phyloP scores from a whole-genome alignment of 495 filamentous ascomycete species.

The Talaromyces adpressus region DNA sequence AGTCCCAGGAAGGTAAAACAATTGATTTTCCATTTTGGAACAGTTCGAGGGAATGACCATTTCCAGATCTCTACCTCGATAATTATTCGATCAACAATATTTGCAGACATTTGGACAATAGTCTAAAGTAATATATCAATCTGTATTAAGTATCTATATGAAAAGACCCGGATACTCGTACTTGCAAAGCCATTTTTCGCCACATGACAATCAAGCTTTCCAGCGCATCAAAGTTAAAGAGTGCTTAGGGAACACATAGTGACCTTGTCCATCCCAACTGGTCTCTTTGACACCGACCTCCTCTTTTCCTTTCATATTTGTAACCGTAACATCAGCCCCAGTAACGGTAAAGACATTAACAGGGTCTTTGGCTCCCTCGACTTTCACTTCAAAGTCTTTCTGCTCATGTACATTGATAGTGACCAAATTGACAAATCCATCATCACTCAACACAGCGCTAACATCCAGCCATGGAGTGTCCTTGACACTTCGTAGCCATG shows the following conservation, averaged over 20 bases:
- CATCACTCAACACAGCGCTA: constrained; percentile 54
- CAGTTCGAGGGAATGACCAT: background rate
- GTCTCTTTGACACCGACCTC: constrained; percentile 54
- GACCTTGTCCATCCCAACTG: constrained; percentile 51
- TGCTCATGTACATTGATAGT: constrained; percentile 63
- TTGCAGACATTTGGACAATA: background rate
- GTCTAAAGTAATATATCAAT: background rate
- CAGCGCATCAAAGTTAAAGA: constrained; percentile 61
- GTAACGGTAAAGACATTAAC: constrained; percentile 54
- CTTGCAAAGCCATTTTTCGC: background rate
- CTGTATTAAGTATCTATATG: background rate
- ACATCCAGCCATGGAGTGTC: constrained; percentile 68
- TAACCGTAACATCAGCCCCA: constrained; percentile 43
- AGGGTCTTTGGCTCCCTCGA: constrained; percentile 45
- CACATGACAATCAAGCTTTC: constrained; percentile 30
- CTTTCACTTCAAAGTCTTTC: constrained; percentile 45
- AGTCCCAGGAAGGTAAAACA: background rate
- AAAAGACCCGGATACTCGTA: background rate
- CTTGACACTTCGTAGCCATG: constrained; percentile 55
- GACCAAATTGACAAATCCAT: constrained; percentile 55
- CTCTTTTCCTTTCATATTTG: constrained; percentile 54
- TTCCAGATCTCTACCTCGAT: background rate
- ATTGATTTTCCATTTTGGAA: background rate
- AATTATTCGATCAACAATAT: background rate
- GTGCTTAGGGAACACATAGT: constrained; percentile 56